Base-by-base conservation (phyloP, 176 grass and related monocot genomes). In the Raddia guianensis region DNA sequence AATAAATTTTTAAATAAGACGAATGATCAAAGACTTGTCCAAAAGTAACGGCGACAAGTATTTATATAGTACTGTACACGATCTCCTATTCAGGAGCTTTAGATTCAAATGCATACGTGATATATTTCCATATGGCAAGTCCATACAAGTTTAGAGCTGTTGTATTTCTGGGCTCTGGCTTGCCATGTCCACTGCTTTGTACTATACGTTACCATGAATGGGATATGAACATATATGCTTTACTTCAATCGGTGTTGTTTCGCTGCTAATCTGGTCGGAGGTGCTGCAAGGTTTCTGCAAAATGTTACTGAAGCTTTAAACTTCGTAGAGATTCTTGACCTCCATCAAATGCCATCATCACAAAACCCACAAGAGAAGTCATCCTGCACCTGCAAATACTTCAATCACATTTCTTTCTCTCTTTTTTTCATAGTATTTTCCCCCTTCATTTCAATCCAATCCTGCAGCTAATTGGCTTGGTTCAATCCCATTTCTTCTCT, bases 251-350 rank as follows among this genome's bases (percentile, higher is more conserved):
- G 18, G 45, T 77, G 8, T 5, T 34, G 42, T 70, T 69, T 77
- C 44, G 5, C 33, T n/a, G 2, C 7, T 16, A 51, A 18, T 72
- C 9, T 72, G 49, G 32, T 3, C 35, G 35, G 52, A 42, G 6
- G 13, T 48, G 45, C 9, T 11, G 33, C 64, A 48, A 63, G 35
- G 12, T 54, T 76, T 70, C 63, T 81, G 54, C 4, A 14, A 68
- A 68, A 86, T 68, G 61, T 66, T 42, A 1, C 37, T 40, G 37
- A 40, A 40, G 0, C 65, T 42, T 7, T 80, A 14, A 69, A 50
- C 55, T 61, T 48, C n/a, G 86, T 8, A 15, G 43, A 15, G 83
- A 89, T 85, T 81, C 87, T 76, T 85, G 59, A 47, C 87, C 85
- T 85, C 49, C 56, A 65, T 42, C 9, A 2, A 49, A 46, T 76